Evolutionary conservation across 164 flowering plant species (phyloP).

Genomic region (Pachysandra terminalis): DNA sequence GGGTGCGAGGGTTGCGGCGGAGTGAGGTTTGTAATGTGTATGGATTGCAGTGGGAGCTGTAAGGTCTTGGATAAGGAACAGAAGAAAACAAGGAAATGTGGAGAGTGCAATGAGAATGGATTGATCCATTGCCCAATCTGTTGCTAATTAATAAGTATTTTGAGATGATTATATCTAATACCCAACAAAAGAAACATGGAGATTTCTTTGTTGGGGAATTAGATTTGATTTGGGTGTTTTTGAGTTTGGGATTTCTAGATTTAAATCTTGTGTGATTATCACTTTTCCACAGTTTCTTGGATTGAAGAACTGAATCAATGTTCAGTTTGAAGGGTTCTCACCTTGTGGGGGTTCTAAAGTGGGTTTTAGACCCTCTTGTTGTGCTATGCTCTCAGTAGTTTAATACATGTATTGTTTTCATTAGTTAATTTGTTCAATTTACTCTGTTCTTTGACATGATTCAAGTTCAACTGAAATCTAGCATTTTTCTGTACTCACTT

Average conservation of each 20-base stretch:
- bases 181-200: slow-evolving; percentile 4
- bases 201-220: not conserved
- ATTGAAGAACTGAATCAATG: too few species aligned
- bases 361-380: too few species aligned
- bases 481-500: too few species aligned
- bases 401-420: too few species aligned
- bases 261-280: too few species aligned
- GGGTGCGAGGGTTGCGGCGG: slow-evolving; percentile 73
- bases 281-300: too few species aligned
- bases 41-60: slow-evolving; percentile 82
- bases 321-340: too few species aligned
- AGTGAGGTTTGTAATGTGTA: slow-evolving; percentile 77
- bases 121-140: slow-evolving; percentile 86
- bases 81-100: slow-evolving; percentile 64
- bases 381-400: too few species aligned
- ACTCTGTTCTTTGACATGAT: not conserved
- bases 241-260: too few species aligned
- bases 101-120: slow-evolving; percentile 88
- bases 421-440: not conserved
- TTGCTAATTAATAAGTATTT: slow-evolving; percentile 23
- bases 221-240: not conserved
- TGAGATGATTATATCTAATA: not conserved
- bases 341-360: too few species aligned
- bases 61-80: slow-evolving; percentile 54
- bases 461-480: slow-evolving; percentile 15